phyloP scores from a whole-genome alignment of 2,329 filamentous ascomycete genomes.

The Fusarium tupiense region DNA sequence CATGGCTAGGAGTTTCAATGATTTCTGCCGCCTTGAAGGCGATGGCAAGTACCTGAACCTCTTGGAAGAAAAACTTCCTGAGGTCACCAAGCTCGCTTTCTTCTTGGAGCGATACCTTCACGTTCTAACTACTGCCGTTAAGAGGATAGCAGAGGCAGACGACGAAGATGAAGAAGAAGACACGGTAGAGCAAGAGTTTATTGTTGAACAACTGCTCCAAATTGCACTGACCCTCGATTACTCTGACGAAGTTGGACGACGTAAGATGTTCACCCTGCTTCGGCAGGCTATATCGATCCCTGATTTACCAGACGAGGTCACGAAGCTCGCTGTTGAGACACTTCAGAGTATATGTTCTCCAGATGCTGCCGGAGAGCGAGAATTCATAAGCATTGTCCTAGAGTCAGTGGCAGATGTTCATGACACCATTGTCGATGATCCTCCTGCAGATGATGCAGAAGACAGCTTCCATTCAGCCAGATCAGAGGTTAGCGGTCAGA shows the following conservation, averaged over 20 bases:
- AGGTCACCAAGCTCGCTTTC: conserved; percentile 90
- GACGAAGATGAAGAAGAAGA: conserved; percentile 79
- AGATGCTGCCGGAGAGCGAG: conserved; percentile 77
- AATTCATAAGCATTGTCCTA: conserved; percentile 86
- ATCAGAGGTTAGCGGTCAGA: conserved; percentile 80
- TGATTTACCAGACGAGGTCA: conserved; percentile 90
- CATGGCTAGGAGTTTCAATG: conserved; percentile 90
- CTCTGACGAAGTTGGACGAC: conserved; percentile 93
- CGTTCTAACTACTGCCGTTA: conserved; percentile 72
- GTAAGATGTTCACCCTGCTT: conserved; percentile 94
- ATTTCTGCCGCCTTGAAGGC: conserved; percentile 82
- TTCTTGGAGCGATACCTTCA: conserved; percentile 84
- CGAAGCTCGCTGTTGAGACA: conserved; percentile 85
- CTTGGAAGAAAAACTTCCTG: conserved; percentile 92
- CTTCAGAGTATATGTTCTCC: conserved; percentile 84
- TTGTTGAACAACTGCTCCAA: conserved; percentile 93
- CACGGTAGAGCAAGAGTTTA: conserved; percentile 90
- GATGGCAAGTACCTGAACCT: conserved; percentile 79
- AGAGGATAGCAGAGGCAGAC: conserved; percentile 61
- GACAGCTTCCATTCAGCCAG: conserved; percentile 92
- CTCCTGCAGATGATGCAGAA: conserved; percentile 63
- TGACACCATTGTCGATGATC: conserved; percentile 85
- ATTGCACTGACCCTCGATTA: conserved; percentile 94
- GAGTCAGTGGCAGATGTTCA: conserved; percentile 97
- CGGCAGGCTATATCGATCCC: conserved; percentile 86